Conservation (phyloP, 805 yeast genomes). For the Citeromyces matritensis region DNA sequence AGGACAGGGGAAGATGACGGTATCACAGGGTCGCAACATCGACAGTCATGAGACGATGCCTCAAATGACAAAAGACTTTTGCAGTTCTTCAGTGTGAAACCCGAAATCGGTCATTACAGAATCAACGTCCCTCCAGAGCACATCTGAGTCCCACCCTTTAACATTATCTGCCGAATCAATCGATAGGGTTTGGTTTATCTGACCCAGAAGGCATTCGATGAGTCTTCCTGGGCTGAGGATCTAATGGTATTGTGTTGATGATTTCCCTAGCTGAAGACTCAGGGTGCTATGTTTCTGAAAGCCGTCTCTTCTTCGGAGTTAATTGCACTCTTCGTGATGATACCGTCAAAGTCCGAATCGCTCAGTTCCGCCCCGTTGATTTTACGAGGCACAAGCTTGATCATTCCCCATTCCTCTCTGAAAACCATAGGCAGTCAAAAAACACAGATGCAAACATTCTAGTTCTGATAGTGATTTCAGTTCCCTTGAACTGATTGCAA, state of each 20-base stretch:
- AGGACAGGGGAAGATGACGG: too few species aligned
- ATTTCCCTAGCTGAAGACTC: constrained; percentile 63
- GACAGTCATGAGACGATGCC: too few species aligned
- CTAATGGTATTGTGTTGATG: constrained; percentile 67
- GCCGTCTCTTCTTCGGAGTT: constrained; percentile 25
- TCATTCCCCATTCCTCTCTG: constrained; percentile 81
- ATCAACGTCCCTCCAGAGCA: constrained; percentile 72
- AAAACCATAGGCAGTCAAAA: constrained; percentile 80
- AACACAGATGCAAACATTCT: constrained; percentile 89
- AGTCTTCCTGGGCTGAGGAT: constrained; percentile 55
- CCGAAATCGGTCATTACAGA: constrained; percentile 88
- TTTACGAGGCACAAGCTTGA: constrained; percentile 30
- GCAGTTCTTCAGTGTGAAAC: constrained; percentile 39
- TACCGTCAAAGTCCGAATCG: constrained; percentile 9
- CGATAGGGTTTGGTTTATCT: constrained; percentile 12
- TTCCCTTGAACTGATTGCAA: constrained; percentile 20
- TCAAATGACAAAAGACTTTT: too few species aligned
- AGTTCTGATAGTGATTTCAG: constrained; percentile 48
- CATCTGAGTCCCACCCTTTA: constrained; percentile 27
- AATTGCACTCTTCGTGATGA: constrained; percentile 15
- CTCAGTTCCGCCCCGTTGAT: constrained; percentile 2
- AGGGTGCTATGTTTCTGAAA: constrained; percentile 43
- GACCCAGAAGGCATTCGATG: constrained; percentile 1
- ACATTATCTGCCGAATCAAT: constrained; percentile 23
- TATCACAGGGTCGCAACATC: too few species aligned